Evolutionary conservation across 1,139 yeast species (phyloP).

Genomic region (Suhomyces atakaporum): DNA sequence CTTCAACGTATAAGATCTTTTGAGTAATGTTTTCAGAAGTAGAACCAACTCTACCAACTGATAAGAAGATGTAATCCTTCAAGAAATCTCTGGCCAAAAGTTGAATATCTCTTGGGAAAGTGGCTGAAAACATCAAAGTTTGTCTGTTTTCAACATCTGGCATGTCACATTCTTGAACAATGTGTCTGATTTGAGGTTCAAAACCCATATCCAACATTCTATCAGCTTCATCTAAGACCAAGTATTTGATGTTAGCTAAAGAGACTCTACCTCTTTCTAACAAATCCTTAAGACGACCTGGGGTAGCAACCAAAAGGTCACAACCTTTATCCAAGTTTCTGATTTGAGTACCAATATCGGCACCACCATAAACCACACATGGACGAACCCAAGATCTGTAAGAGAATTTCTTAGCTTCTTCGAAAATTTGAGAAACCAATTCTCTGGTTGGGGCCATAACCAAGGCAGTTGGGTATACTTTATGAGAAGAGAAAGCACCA

Average conservation of each 20-base stretch:
- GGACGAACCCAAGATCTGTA: no score
- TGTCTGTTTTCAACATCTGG: no score
- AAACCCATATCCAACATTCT: slow-evolving; percentile 99
- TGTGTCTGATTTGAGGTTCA: no score
- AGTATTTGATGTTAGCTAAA: slow-evolving; percentile 79
- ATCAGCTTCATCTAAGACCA: slow-evolving; percentile 98
- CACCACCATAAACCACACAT: slow-evolving; percentile 98
- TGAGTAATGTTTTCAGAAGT: slow-evolving; percentile 86
- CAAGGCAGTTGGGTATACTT: no score
- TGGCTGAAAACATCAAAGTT: no score
- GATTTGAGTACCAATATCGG: slow-evolving; percentile 91
- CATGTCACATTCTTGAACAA: no score
- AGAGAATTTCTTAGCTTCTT: slow-evolving; percentile 91
- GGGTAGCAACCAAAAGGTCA: slow-evolving; percentile 95
- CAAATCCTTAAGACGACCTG: slow-evolving; percentile 96
- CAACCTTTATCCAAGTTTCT: slow-evolving; percentile 90
- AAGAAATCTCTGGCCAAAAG: no score
- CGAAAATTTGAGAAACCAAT: slow-evolving; percentile 92
- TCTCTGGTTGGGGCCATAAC: slow-evolving; percentile 97
- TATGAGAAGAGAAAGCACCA: no score
- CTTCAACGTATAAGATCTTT: slow-evolving; percentile 92
- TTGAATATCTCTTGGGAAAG: no score
- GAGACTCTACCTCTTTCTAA: slow-evolving; percentile 94
- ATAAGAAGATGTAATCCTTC: no score
- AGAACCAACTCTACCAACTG: no score